Evolutionary conservation across 2,329 filamentous ascomycete genomes (phyloP).

Genomic region (Thelonectria blattea): DNA sequence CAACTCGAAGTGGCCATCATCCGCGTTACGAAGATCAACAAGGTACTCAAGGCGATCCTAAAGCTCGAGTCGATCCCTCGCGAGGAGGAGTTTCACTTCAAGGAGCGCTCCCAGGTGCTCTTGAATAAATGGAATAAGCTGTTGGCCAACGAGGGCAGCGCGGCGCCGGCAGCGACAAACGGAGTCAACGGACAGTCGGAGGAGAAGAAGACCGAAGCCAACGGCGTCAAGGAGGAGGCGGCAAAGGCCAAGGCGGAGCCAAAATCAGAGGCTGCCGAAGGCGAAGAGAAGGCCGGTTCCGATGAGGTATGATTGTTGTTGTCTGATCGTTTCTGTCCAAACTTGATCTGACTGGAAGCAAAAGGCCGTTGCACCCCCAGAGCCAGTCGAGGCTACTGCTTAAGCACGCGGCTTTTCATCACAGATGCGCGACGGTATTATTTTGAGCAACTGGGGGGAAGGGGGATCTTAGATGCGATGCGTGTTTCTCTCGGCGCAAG

Average conservation of each 20-base stretch:
- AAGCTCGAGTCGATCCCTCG: constrained; percentile 86
- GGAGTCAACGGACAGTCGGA: constrained; percentile 55
- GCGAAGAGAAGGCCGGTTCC: constrained; percentile 35
- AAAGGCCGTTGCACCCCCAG: constrained; percentile 41
- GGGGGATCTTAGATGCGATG: constrained; percentile 31
- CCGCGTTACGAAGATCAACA: constrained; percentile 94
- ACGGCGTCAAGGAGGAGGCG: constrained; percentile 49
- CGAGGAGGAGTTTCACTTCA: constrained; percentile 90
- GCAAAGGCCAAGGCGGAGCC: constrained; percentile 31
- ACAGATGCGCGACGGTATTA: constrained; percentile 3
- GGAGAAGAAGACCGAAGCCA: constrained; percentile 49
- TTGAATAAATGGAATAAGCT: constrained; percentile 90
- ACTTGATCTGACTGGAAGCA: constrained; percentile 19
- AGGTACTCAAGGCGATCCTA: constrained; percentile 92
- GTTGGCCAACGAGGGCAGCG: constrained; percentile 64
- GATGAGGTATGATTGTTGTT: constrained; percentile 44
- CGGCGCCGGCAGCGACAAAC: constrained; percentile 49
- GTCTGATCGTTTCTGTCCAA: background rate
- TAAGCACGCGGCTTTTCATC: constrained; percentile 29
- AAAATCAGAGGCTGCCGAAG: constrained; percentile 27
- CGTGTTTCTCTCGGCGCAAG: constrained; percentile 36
- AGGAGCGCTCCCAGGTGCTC: constrained; percentile 77
- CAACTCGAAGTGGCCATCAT: constrained; percentile 92
- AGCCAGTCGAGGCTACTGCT: constrained; percentile 47
- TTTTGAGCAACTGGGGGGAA: constrained; percentile 15